Conservation (phyloP, 805 yeast genomes). For the Candida mattraensis region DNA sequence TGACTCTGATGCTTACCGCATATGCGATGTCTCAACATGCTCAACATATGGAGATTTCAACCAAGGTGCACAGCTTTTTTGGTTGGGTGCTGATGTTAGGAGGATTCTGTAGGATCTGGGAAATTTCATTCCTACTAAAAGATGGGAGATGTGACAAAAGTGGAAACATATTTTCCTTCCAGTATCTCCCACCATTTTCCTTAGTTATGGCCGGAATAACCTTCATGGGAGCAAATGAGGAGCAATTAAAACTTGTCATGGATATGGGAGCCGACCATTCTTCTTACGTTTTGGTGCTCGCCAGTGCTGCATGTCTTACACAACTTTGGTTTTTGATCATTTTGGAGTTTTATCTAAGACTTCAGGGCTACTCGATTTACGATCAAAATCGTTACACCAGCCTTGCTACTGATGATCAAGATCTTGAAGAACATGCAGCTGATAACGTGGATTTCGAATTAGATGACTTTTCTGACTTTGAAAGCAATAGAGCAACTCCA, state of each 20-base stretch:
- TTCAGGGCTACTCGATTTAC: slow-evolving; percentile 32
- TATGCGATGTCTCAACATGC: slow-evolving; percentile 92
- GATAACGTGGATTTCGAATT: slow-evolving; percentile 25
- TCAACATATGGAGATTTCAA: slow-evolving; percentile 73
- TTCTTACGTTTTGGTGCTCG: slow-evolving; percentile 70
- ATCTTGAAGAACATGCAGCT: slow-evolving; percentile 4
- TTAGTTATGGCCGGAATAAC: slow-evolving; percentile 74
- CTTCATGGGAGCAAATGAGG: slow-evolving; percentile 93
- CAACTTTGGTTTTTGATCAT: slow-evolving; percentile 65
- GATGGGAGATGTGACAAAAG: slow-evolving; percentile 49
- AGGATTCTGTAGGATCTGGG: slow-evolving; percentile 73
- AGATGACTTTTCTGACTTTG: slow-evolving; percentile 29
- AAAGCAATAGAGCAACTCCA: slow-evolving; percentile 19
- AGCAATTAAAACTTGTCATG: slow-evolving; percentile 70
- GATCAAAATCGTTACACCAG: slow-evolving; percentile 17
- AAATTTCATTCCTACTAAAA: slow-evolving; percentile 70
- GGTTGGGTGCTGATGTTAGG: slow-evolving; percentile 80
- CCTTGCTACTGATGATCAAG: slow-evolving; percentile 12
- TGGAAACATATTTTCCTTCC: slow-evolving; percentile 65
- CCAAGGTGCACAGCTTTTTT: slow-evolving; percentile 85
- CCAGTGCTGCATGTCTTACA: slow-evolving; percentile 72
- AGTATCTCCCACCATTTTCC: slow-evolving; percentile 82
- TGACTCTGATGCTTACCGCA: slow-evolving; percentile 84
- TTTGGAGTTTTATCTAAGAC: slow-evolving; percentile 54
- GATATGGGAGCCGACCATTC: slow-evolving; percentile 82